These are phyloP conservation scores for Furcasterigmium sp. DNA, from an alignment of 2,329 filamentous ascomycete genomes.

Conservation along the genomic window DNA sequence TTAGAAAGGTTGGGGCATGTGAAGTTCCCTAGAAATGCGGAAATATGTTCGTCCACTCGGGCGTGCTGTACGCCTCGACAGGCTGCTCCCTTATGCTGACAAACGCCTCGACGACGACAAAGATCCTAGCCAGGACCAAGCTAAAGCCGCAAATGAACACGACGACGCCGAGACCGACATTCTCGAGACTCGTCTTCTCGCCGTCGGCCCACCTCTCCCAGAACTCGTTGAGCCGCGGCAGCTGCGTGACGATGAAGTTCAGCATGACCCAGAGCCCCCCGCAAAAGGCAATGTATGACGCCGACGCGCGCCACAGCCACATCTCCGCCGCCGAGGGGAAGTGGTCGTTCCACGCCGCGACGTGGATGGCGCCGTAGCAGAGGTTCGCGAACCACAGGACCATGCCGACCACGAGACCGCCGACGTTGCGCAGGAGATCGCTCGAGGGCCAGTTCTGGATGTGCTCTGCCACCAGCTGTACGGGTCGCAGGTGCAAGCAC, in stretches of 20 bases:
- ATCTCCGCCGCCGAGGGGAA: slow-evolving; percentile 16
- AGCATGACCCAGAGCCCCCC: slow-evolving; percentile 3
- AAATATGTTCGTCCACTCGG: slow-evolving; percentile 16
- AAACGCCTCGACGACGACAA: slow-evolving; percentile 17
- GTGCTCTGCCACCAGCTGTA: slow-evolving; percentile 3
- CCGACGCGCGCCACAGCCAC: slow-evolving; percentile 14
- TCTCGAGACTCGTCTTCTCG: slow-evolving; percentile 1
- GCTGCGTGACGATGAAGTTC: slow-evolving; percentile 10
- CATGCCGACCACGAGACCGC: slow-evolving; percentile 8
- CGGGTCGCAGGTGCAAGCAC: slow-evolving; percentile 7
- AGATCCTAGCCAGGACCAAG: slow-evolving; percentile 12
- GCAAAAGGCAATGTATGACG: slow-evolving; percentile 13
- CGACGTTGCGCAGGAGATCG: slow-evolving; percentile 7
- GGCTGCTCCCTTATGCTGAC: slow-evolving; percentile 16
- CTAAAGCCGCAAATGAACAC: slow-evolving; percentile 2
- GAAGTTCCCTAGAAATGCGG: slow-evolving; percentile 11
- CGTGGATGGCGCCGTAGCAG: slow-evolving; percentile 13
- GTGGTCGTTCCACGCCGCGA: slow-evolving; percentile 19
- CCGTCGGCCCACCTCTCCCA: slow-evolving; percentile 4
- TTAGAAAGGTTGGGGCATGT: too few species aligned
- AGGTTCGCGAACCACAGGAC: not conserved
- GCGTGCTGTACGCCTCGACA: slow-evolving; percentile 13
- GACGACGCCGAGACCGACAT: not conserved
- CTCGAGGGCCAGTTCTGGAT: slow-evolving; percentile 6
- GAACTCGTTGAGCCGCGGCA: slow-evolving; percentile 10